A percentile compares a stretch with the other conserved stretches of the same genome.
Conservation (phyloP, 331 rosid genomes). For the Quercus lobata region DNA sequence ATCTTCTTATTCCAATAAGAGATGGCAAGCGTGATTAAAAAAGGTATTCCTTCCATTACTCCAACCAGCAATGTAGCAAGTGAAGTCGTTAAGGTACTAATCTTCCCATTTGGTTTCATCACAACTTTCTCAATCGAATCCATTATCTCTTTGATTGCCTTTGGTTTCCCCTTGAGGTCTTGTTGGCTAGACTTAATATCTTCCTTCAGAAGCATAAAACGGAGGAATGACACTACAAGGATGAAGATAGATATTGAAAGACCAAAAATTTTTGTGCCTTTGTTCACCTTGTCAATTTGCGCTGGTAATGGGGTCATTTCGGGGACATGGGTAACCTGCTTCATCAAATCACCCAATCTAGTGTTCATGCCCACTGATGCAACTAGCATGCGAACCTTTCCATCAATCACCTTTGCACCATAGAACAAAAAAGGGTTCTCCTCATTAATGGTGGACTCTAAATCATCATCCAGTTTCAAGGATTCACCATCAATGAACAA, state of each 20-base stretch:
- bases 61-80: conserved; percentile 4
- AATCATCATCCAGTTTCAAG: conserved; percentile 5
- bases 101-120: conserved; percentile 1
- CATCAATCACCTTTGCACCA: conserved; percentile 17
- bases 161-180: background rate
- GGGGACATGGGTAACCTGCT: background rate
- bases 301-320: background rate
- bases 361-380: conserved; percentile 13
- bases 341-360: conserved; percentile 6
- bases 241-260: background rate
- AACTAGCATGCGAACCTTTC: conserved; percentile 15
- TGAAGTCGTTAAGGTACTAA: background rate
- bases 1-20: conserved; percentile 2
- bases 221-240: background rate
- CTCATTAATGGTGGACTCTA: background rate
- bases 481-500: background rate
- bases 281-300: conserved; percentile 9
- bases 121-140: background rate
- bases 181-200: background rate
- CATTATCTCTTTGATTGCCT: background rate
- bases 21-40: background rate
- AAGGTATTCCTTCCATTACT: conserved; percentile 5
- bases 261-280: background rate
- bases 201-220: background rate
- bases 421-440: conserved; percentile 11